Percentiles rank a stretch among this genome's conserved stretches.
These are phyloP conservation scores for Sugiyamaella castrensis DNA, from an alignment of 1,139 yeast species.

Conservation along the genomic window DNA sequence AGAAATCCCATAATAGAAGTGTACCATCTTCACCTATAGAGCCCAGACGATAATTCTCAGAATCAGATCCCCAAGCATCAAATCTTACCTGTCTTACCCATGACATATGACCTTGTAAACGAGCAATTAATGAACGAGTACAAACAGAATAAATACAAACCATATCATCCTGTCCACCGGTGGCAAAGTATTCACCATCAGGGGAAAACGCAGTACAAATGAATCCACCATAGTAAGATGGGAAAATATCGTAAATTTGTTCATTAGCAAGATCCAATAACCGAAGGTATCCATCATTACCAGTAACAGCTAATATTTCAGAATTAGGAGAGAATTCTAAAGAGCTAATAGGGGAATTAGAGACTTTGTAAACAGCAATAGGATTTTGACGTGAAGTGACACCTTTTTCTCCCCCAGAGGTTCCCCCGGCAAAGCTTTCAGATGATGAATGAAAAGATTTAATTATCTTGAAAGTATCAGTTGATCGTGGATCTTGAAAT, in stretches of 20 bases:
- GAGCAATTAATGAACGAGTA: conserved; percentile 35
- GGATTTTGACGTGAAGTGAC: conserved; percentile 38
- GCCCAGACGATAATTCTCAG: conserved; percentile 51
- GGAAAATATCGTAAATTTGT: conserved; percentile 53
- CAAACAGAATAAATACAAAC: conserved; percentile 37
- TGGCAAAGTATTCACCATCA: conserved; percentile 58
- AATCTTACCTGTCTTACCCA: conserved; percentile 54
- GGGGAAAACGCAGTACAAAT: conserved; percentile 57
- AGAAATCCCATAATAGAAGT: conserved; percentile 69
- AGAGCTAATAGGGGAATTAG: conserved; percentile 56
- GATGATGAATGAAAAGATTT: conserved; percentile 22
- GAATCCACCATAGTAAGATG: conserved; percentile 70
- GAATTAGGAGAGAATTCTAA: conserved; percentile 48
- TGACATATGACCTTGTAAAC: conserved; percentile 64
- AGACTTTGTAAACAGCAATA: conserved; percentile 60
- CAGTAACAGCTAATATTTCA: conserved; percentile 48
- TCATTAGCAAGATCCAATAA: conserved; percentile 53
- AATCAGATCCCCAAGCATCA: conserved; percentile 41
- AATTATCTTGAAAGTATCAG: conserved; percentile 32
- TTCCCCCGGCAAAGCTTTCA: not conserved
- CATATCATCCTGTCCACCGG: conserved; percentile 50
- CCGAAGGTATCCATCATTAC: conserved; percentile 66
- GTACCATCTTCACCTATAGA: conserved; percentile 72
- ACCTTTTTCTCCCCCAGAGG: conserved; percentile 1
- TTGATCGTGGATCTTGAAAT: conserved; percentile 25